Percentiles rank a stretch among this genome's conserved stretches.
These are phyloP conservation scores for Leishmania turanica DNA, from an alignment of 208 protist genomes.

Conservation along the genomic window DNA sequence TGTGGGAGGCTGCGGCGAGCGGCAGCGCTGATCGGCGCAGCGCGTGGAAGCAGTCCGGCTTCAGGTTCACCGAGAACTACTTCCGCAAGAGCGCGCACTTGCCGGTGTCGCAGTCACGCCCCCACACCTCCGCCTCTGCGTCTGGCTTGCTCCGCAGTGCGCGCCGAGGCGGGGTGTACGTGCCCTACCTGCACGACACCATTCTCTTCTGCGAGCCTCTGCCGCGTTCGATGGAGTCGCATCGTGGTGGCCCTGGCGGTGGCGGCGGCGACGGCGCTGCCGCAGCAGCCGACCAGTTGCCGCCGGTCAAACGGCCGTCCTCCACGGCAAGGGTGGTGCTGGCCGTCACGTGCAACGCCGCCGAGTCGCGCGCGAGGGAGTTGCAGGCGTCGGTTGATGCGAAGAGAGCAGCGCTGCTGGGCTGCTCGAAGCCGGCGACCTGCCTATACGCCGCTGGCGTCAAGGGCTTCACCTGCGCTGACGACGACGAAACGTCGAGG, in stretches of 20 bases:
- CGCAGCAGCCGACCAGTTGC: not conserved
- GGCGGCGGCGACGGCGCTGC: not conserved
- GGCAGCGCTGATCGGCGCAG: constrained; percentile 1
- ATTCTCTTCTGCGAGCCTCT: constrained; percentile 42
- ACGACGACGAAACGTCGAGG: not conserved
- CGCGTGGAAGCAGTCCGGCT: constrained; percentile 4
- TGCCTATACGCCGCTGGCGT: not conserved
- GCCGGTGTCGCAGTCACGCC: constrained; percentile 29
- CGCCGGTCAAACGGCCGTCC: not conserved
- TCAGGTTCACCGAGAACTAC: constrained; percentile 12
- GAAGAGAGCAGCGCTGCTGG: constrained; percentile 9
- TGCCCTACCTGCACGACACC: constrained; percentile 62
- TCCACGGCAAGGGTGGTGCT: constrained; percentile 21
- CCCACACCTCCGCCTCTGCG: not conserved
- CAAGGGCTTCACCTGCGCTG: not conserved
- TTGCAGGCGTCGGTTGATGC: constrained; percentile 18
- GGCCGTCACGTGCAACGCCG: constrained; percentile 49
- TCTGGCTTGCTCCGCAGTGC: not conserved
- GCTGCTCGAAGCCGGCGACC: not conserved
- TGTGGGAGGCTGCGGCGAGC: constrained; percentile 3
- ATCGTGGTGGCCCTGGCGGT: no score
- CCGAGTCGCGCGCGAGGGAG: constrained; percentile 37
- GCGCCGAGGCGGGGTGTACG: constrained; percentile 17
- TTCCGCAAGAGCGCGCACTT: constrained; percentile 34
- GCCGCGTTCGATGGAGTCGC: not conserved